Evolutionary conservation across 2,329 filamentous ascomycete species (phyloP).

Genomic region (Coleophoma eucalyptorum): DNA sequence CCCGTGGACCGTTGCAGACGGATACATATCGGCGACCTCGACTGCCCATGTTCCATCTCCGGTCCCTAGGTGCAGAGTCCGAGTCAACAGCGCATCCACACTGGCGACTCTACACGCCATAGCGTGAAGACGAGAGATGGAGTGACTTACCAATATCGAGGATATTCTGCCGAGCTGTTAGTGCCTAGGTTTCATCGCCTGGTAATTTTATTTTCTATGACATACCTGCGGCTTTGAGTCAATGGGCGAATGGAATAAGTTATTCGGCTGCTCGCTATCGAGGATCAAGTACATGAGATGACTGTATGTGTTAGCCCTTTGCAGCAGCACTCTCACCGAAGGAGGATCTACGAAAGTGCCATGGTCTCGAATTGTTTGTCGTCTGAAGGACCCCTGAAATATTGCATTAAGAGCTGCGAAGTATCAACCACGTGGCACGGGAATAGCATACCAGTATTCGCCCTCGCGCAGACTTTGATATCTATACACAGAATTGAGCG

Average conservation of each 20-base stretch:
- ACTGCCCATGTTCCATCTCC: slow-evolving; percentile 20
- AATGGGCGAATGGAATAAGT: slow-evolving; percentile 14
- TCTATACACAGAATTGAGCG: background rate
- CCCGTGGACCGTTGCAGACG: slow-evolving; percentile 12
- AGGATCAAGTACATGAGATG: slow-evolving; percentile 16
- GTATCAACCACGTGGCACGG: background rate
- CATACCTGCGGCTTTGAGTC: slow-evolving; percentile 1
- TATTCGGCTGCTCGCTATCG: slow-evolving; percentile 13
- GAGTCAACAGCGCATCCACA: too few relatives aligned
- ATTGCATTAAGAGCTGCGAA: slow-evolving; percentile 1
- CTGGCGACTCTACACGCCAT: too few relatives aligned
- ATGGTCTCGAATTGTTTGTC: slow-evolving; percentile 22
- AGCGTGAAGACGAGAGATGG: too few relatives aligned
- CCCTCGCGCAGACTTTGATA: background rate
- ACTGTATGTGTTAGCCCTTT: background rate
- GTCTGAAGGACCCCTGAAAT: slow-evolving; percentile 10
- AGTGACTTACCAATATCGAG: slow-evolving; percentile 14
- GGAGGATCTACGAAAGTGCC: slow-evolving; percentile 11
- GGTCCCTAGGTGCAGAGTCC: slow-evolving; percentile 1
- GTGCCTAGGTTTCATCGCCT: background rate
- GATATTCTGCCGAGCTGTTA: slow-evolving; percentile 4
- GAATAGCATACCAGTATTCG: background rate
- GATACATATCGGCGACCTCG: background rate
- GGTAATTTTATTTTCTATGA: background rate
- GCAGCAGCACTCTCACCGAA: background rate